phyloP scores from a whole-genome alignment of 495 filamentous ascomycete species.

The Xylaria intraflava region DNA sequence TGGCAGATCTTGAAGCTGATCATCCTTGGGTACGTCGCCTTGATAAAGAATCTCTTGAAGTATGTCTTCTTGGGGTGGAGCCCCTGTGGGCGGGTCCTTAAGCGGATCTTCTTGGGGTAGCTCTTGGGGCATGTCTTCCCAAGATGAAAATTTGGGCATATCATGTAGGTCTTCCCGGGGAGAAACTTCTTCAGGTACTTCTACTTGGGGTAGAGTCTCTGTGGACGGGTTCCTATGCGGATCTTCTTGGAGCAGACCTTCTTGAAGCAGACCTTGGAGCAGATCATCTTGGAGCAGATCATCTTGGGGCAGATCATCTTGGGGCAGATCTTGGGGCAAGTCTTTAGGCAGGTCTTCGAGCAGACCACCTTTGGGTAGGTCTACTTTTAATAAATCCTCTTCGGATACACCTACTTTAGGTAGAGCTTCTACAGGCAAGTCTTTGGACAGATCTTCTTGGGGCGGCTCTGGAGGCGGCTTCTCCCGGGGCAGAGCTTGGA shows the following conservation, averaged over 20 bases:
- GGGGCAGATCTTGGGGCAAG: not conserved
- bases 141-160: too few species aligned
- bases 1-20: too few species aligned
- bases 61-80: too few species aligned
- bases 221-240: not conserved
- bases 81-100: too few species aligned
- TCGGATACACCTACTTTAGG: not conserved
- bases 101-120: not conserved
- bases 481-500: too few species aligned
- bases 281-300: not conserved
- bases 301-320: not conserved
- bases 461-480: not conserved
- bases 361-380: not conserved
- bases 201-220: not conserved
- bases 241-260: not conserved
- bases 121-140: not conserved
- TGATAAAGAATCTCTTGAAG: not conserved
- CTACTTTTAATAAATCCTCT: not conserved
- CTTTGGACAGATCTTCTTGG: not conserved
- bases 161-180: too few species aligned
- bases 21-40: too few species aligned
- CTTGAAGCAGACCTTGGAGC: not conserved
- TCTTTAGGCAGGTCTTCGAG: not conserved
- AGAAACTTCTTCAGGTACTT: not conserved
- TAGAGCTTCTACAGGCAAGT: not conserved